phyloP scores from a whole-genome alignment of 495 filamentous ascomycete genomes.

The Neurospora sp. region DNA sequence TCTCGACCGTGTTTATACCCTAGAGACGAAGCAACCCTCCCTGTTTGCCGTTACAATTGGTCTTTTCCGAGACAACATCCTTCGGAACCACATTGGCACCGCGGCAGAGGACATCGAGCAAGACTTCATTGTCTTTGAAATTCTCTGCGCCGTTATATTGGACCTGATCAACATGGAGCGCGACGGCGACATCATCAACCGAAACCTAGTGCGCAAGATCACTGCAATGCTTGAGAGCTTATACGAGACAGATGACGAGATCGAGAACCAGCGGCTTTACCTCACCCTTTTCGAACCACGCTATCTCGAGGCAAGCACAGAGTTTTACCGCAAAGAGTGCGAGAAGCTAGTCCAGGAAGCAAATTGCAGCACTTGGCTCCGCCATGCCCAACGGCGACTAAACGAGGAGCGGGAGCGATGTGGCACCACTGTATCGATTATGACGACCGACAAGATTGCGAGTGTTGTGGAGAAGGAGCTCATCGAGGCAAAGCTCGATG shows the following conservation, averaged over 20 bases:
- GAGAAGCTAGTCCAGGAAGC: conserved; percentile 60
- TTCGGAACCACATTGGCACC: conserved; percentile 38
- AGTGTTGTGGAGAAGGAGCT: conserved; percentile 71
- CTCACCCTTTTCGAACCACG: conserved; percentile 69
- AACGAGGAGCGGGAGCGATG: conserved; percentile 75
- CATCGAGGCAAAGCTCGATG: conserved; percentile 61
- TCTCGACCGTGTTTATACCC: conserved; percentile 76
- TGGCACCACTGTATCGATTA: conserved; percentile 58
- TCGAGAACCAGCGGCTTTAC: conserved; percentile 71
- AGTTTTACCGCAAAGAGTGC: conserved; percentile 71
- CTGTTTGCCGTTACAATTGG: conserved; percentile 80
- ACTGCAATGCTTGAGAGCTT: conserved; percentile 86
- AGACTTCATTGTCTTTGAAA: conserved; percentile 47
- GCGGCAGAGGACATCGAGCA: conserved; percentile 16
- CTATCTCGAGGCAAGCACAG: conserved; percentile 57
- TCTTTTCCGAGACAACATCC: conserved; percentile 74
- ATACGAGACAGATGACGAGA: conserved; percentile 69
- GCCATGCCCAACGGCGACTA: conserved; percentile 62
- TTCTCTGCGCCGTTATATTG: conserved; percentile 72
- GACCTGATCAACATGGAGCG: conserved; percentile 90
- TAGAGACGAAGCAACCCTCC: conserved; percentile 59
- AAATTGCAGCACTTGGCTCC: conserved; percentile 75
- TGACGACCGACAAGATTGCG: conserved; percentile 64
- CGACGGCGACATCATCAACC: conserved; percentile 82
- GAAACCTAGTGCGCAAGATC: conserved; percentile 68